Evolutionary conservation across 306 rosid genomes (phyloP), one percentile per base, ranked within the genome.

Genomic region (Phaseolus lunatus): DNA sequence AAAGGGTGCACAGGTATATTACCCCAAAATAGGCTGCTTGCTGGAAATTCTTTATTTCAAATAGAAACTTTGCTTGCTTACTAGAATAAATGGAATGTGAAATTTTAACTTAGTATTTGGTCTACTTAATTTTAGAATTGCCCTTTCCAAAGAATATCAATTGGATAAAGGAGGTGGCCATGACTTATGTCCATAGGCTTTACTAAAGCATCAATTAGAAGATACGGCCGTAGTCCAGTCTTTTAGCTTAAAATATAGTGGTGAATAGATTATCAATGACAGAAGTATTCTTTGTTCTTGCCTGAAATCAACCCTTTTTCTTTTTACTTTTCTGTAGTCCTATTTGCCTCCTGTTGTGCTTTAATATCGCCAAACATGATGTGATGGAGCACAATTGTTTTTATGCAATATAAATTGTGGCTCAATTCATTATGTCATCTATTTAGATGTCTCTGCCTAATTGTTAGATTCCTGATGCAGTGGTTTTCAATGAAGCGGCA

Each of bases 1-100:
- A 80, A 96, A 96, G 96, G 99, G 99, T 69, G 99, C 97, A 18
- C 99, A 96, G 99, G 98, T 96, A 87, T 66, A 37, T 59, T 70
- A 15, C 3, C 64, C 64, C 64, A 57, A 57, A 27, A 59, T 27
- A 59, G 12, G 4, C 41, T 26, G 19, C 66, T 27, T 59, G 39
- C 41, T 37, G 33, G 68, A 41, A 22, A 29, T 72, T 20, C 65
- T 61, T 49, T 33, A 44, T 65, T 70, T 67, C 44, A n/a, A 71
- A 0, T 31, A 26, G 58, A 76, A 39, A 48, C 14, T 78, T 57
- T 8, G n/a, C 73, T 15, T 61, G 70, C 18, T 5, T 56, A 22
- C 19, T 39, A 53, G 9, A 22, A 7, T 70, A 68, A 20, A 37
- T 47, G 62, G 24, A 73, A 39, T 68, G 69, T 77, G 39, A 45